These are phyloP conservation scores for Schoenoplectus triqueter DNA, from an alignment of 202 grass and related monocot species.

Conservation along the genomic window DNA sequence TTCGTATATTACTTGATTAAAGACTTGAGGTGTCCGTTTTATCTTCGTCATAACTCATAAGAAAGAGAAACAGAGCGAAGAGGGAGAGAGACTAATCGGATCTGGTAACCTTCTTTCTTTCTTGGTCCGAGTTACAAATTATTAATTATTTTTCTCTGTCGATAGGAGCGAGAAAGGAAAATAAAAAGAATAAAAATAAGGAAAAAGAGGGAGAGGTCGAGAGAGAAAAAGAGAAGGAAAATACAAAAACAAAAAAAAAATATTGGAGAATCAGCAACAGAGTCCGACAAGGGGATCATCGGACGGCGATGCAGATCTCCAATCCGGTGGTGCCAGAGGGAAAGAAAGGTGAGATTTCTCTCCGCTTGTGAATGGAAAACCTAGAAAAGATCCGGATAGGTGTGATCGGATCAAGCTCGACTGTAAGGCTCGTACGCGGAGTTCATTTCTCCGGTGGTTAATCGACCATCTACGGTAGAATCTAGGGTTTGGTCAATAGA, in stretches of 20 bases:
- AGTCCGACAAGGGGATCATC: slow-evolving; percentile 46
- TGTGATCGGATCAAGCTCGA: slow-evolving; percentile 41
- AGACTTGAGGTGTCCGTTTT: not conserved
- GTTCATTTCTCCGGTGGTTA: slow-evolving; percentile 59
- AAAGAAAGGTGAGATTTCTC: slow-evolving; percentile 36
- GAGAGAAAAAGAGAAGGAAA: slow-evolving; percentile 46
- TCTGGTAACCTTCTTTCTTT: slow-evolving; percentile 16
- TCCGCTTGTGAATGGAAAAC: slow-evolving; percentile 46
- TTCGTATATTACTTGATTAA: not conserved
- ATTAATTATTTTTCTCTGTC: slow-evolving; percentile 32
- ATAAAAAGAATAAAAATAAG: slow-evolving; percentile 47
- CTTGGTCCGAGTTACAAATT: slow-evolving; percentile 34
- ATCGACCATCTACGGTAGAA: slow-evolving; percentile 24
- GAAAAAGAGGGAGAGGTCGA: slow-evolving; percentile 26
- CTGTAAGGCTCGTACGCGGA: slow-evolving; percentile 61
- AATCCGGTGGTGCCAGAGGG: slow-evolving; percentile 22
- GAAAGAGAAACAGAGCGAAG: slow-evolving; percentile 18
- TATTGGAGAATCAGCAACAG: slow-evolving; percentile 34
- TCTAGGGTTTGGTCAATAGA: slow-evolving; percentile 11
- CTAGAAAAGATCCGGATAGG: slow-evolving; percentile 9
- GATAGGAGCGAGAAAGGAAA: slow-evolving; percentile 10
- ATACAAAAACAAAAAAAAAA: slow-evolving; percentile 31
- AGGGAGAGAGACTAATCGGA: slow-evolving; percentile 37
- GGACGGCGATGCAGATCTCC: slow-evolving; percentile 46
- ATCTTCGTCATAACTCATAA: not conserved